Percentiles rank a stretch among this genome's conserved stretches.
phyloP scores from a whole-genome alignment of 306 rosid genomes.

The Inga oerstediana region DNA sequence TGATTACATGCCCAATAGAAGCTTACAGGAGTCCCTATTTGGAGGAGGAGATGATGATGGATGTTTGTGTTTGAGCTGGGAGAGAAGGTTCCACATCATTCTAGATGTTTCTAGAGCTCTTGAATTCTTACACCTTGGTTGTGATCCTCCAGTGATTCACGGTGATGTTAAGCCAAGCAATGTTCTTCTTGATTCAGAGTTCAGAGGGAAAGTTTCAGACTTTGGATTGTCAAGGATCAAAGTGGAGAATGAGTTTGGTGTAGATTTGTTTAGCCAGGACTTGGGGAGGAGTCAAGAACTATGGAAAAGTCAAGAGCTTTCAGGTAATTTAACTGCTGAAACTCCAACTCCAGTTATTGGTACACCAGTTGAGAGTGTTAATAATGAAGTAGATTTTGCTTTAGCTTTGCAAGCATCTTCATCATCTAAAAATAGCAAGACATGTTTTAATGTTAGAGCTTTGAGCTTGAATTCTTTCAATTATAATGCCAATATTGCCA shows the following conservation, averaged over 20 bases:
- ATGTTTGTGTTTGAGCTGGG: slow-evolving; percentile 72
- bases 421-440: slow-evolving; percentile 77
- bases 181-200: slow-evolving; percentile 76
- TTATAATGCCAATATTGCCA: slow-evolving; percentile 68
- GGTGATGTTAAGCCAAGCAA: slow-evolving; percentile 96
- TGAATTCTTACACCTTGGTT: slow-evolving; percentile 87
- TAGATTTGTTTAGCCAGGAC: slow-evolving; percentile 93
- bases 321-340: slow-evolving; percentile 77
- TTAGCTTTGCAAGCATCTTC: slow-evolving; percentile 95
- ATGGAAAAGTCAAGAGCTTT: slow-evolving; percentile 86
- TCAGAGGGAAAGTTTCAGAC: slow-evolving; percentile 77
- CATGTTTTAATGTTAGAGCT: slow-evolving; percentile 58
- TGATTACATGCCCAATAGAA: slow-evolving; percentile 88
- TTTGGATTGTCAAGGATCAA: slow-evolving; percentile 94
- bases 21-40: slow-evolving; percentile 91
- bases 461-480: slow-evolving; percentile 70
- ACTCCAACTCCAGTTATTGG: slow-evolving; percentile 78
- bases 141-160: slow-evolving; percentile 95
- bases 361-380: slow-evolving; percentile 80
- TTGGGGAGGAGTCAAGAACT: slow-evolving; percentile 77
- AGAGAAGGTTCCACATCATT: slow-evolving; percentile 75
- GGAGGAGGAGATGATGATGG: slow-evolving; percentile 65
- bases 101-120: slow-evolving; percentile 84
- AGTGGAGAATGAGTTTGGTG: slow-evolving; percentile 86
- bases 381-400: slow-evolving; percentile 89